Evolutionary conservation across 768 basidiomycete genomes (phyloP).

Genomic region (Infundibulicybe gibba): DNA sequence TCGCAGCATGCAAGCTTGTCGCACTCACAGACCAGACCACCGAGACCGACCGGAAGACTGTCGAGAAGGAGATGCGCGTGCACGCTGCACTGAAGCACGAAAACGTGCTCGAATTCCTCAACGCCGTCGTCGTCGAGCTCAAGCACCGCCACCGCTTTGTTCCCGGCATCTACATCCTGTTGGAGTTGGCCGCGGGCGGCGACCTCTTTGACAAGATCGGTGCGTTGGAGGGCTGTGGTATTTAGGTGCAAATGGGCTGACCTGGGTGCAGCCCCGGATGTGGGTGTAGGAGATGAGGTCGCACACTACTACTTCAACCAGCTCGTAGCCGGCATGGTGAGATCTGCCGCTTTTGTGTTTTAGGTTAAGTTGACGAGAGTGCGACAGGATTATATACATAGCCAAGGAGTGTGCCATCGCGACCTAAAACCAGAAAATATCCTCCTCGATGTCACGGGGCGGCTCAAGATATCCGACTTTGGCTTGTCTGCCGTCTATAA

Average conservation of each 20-base stretch:
- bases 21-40: conserved; percentile 59
- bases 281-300: conserved; percentile 81
- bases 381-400: conserved; percentile 75
- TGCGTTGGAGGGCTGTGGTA: conserved; percentile 29
- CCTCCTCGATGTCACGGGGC: conserved; percentile 77
- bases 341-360: conserved; percentile 13
- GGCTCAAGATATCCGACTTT: conserved; percentile 93
- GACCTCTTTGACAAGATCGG: conserved; percentile 99
- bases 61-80: conserved; percentile 92
- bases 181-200: conserved; percentile 91
- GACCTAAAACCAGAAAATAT: conserved; percentile 98
- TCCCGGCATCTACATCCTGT: conserved; percentile 87
- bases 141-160: conserved; percentile 54
- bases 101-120: conserved; percentile 82
- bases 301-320: conserved; percentile 92
- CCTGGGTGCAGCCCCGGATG: conserved; percentile 61
- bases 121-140: conserved; percentile 69
- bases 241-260: background rate
- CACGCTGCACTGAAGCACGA: conserved; percentile 76
- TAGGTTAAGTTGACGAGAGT: background rate
- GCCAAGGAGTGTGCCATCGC: conserved; percentile 89
- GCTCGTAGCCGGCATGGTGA: conserved; percentile 77
- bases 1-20: conserved; percentile 89
- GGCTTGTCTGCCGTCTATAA: conserved; percentile 89
- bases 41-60: conserved; percentile 66